Percentiles rank a stretch among this genome's conserved stretches.
Evolutionary conservation across 1,139 yeast species (phyloP).

Genomic region (Kodamaea ohmeri): DNA sequence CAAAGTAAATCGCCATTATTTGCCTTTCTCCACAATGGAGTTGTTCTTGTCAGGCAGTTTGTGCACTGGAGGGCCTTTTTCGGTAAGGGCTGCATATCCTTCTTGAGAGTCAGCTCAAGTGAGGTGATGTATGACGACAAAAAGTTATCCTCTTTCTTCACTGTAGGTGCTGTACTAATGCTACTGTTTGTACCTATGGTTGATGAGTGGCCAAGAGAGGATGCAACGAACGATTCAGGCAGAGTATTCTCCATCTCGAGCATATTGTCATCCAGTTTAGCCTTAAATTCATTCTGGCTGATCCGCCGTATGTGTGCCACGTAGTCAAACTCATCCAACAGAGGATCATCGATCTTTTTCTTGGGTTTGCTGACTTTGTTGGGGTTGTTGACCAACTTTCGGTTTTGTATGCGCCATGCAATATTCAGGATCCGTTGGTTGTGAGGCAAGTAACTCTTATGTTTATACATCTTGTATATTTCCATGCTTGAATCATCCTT

Average conservation of each 20-base stretch:
- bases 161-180: slow-evolving; percentile 1
- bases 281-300: slow-evolving; percentile 38
- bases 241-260: slow-evolving; percentile 5
- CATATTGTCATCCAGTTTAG: slow-evolving; percentile 11
- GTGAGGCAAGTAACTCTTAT: slow-evolving; percentile 44
- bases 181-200: slow-evolving; percentile 5
- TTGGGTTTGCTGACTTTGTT: slow-evolving; percentile 13
- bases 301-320: slow-evolving; percentile 47
- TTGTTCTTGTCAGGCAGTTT: slow-evolving; percentile 46
- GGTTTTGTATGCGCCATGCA: slow-evolving; percentile 48
- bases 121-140: slow-evolving; percentile 42
- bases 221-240: slow-evolving; percentile 3
- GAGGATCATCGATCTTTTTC: slow-evolving; percentile 23
- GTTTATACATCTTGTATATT: slow-evolving; percentile 43
- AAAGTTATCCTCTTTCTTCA: slow-evolving; percentile 23
- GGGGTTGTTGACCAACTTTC: slow-evolving; percentile 23
- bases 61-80: slow-evolving; percentile 38
- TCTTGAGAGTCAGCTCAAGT: slow-evolving; percentile 32
- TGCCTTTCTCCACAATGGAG: slow-evolving; percentile 49
- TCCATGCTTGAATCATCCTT: slow-evolving; percentile 34
- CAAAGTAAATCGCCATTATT: slow-evolving; percentile 44
- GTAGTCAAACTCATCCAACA: slow-evolving; percentile 45
- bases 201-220: slow-evolving; percentile 1
- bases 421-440: slow-evolving; percentile 43
- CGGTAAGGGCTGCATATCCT: slow-evolving; percentile 9